phyloP scores from a whole-genome alignment of 179 eudicot species.

The Sideroxylon spinosum region DNA sequence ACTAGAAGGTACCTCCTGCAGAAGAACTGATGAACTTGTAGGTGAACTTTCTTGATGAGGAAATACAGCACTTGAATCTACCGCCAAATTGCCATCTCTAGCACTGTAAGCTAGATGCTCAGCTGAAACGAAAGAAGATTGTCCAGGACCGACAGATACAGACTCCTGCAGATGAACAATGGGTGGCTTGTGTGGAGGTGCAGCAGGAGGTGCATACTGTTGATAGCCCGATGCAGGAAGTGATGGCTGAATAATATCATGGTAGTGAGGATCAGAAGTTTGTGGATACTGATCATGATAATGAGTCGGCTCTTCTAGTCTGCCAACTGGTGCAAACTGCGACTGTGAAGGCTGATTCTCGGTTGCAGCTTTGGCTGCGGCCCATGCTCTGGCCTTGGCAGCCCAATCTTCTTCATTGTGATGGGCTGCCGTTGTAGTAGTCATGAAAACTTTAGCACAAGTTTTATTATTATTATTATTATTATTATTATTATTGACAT shows the following conservation, averaged over 20 bases:
- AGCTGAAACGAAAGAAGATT: conserved; percentile 44
- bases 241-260: conserved; percentile 41
- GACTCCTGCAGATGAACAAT: conserved; percentile 46
- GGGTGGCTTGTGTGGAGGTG: conserved; percentile 36
- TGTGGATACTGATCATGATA: conserved; percentile 57
- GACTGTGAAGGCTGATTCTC: conserved; percentile 57
- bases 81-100: conserved; percentile 45
- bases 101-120: conserved; percentile 40
- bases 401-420: conserved; percentile 93
- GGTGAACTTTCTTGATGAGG: conserved; percentile 48
- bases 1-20: conserved; percentile 99
- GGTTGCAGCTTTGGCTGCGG: conserved; percentile 58
- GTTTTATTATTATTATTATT: no score
- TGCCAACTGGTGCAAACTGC: conserved; percentile 36
- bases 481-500: no score
- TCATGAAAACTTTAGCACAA: conserved; percentile 10
- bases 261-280: conserved; percentile 39
- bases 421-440: conserved; percentile 35
- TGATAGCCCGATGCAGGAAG: conserved; percentile 48
- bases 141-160: conserved; percentile 40
- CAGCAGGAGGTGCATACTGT: conserved; percentile 43
- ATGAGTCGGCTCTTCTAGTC: conserved; percentile 44
- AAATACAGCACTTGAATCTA: conserved; percentile 43
- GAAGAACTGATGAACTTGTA: conserved; percentile 55
- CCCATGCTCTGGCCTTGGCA: conserved; percentile 94